Evolutionary conservation across 2,329 filamentous ascomycete genomes (phyloP), one percentile per base, ranked within the genome.

Genomic region (Aspergillus caelatus): DNA sequence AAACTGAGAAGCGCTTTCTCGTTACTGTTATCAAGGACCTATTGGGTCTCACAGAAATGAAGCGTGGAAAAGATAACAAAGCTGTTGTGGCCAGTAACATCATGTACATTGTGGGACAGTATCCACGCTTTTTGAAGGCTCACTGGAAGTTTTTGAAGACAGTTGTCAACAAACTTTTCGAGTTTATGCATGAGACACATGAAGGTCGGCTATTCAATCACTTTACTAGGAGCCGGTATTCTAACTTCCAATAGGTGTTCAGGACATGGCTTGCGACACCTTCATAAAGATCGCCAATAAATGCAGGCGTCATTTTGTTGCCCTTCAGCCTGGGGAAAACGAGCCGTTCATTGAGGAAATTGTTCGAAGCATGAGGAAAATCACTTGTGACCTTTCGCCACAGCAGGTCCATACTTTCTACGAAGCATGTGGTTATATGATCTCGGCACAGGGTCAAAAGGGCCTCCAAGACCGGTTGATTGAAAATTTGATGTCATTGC

Each of bases 121-220:
- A 99, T 76, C 95, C 95, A 43, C 92, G 95, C 23, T 99, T 99
- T 82, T 83, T 99, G 72, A 99, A 99, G 83, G 95, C 95, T 1
- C 95, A 99, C 79, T 99, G 95, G 95, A 99, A 99, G 79, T 99
- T 99, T 82, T 84, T 99, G 62, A 99, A 99, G 88, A 99, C 95
- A 2, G 95, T 99, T 21, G 95, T 99, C 74, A 99, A 99, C 82
- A 99, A 99, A 83, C 86, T 99, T 6, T 99, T 99, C 74, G 95
- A 99, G 82, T 99, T 99, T 77, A 99, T 99, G 95, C 95, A 99
- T 78, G 95, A 99, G 80, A 98, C 95, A 1, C 95, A 99, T 74
- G 95, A 99, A 83, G 95, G 92, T 89, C 80, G 72, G 85, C 77
- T 62, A 6, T 19, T 10, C 21, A 32, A 5, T 30, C 16, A 26